Percentiles rank a stretch among this genome's conserved stretches.
These are phyloP conservation scores for Halenospora varia DNA, from an alignment of 495 filamentous ascomycete species.

Conservation along the genomic window DNA sequence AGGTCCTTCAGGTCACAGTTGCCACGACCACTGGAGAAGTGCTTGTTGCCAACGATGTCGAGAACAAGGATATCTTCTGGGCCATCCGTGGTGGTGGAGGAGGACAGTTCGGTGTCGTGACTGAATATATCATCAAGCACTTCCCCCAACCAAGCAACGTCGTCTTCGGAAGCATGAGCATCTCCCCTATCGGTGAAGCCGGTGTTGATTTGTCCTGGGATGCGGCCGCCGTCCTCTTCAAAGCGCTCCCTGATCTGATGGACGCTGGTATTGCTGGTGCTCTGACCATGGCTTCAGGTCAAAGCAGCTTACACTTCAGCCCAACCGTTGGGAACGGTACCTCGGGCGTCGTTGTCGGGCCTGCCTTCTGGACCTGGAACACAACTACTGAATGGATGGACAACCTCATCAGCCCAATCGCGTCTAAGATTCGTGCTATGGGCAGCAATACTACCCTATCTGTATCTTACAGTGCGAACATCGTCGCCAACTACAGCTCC, in stretches of 20 bases:
- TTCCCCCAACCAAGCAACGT: conserved; percentile 15
- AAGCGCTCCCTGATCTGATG: background rate
- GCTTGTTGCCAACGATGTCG: conserved; percentile 30
- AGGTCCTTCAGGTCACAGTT: conserved; percentile 39
- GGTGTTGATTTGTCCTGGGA: background rate
- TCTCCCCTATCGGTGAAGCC: background rate
- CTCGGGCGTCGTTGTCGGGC: background rate
- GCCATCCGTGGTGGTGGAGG: conserved; percentile 46
- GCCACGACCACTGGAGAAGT: conserved; percentile 39
- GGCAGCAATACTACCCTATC: too few species aligned
- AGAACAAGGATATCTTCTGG: conserved; percentile 45
- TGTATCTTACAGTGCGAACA: background rate
- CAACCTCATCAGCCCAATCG: too few species aligned
- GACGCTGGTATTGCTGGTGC: background rate
- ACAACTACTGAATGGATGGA: too few species aligned
- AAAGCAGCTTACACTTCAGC: too few species aligned
- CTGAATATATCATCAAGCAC: conserved; percentile 12
- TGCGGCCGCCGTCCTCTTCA: background rate
- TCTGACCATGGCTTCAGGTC: background rate
- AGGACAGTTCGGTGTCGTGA: conserved; percentile 24
- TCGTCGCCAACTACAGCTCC: background rate
- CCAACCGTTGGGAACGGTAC: background rate
- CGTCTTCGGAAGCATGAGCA: background rate
- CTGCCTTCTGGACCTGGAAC: background rate
- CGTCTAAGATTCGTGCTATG: too few species aligned